Evolutionary conservation across 2,329 filamentous ascomycete species (phyloP), one percentile per base, ranked within the genome.

Genomic region (Colletotrichum neosansevieriae): DNA sequence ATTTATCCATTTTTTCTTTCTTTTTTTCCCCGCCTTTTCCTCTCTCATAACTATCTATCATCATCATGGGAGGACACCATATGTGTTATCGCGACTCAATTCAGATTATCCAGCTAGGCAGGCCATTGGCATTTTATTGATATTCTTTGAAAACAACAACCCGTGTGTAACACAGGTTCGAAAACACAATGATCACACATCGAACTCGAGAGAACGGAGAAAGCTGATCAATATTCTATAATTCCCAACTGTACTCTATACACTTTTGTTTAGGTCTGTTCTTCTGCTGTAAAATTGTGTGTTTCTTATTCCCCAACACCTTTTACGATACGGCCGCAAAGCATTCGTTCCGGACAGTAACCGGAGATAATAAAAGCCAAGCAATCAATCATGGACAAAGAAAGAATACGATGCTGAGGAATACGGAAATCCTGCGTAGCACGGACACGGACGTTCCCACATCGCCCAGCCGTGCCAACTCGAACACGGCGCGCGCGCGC

Each of bases 401-500:
- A 38, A 50, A 58, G 32, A 17, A 6, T 36, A 29, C 53, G 53
- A 44, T n/a, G n/a, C 15, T 21, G 36, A 40, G 13, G 24, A 51
- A n/a, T 24, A 17, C 34, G 51, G 9, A n/a, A 29, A 57, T 34
- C 36, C 49, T 51, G 13, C 17, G n/a, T 7, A 19, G 34, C 53
- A 57, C 19, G 36, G 53, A 57, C 53, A 11, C 53, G 38, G 36
- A 57, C 38, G 40, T 24, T 38, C 51, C 51, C 32, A 17, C 9
- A 29, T 24, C 42, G n/a, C 42, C n/a, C n/a, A 45, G 42, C 12
- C 17, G 42, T 45, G 42, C 42, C 42, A 19, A 45, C 7, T 45
- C 36, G 15, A 45, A 19, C 42, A 19, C 42, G 42, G 24, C 4
- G 24, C 3, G 24, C 4, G 24, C 24, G 24, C 24, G 2, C 6